These are phyloP conservation scores for Alternaria sp. DNA, from an alignment of 2,329 filamentous ascomycete genomes.

Conservation along the genomic window DNA sequence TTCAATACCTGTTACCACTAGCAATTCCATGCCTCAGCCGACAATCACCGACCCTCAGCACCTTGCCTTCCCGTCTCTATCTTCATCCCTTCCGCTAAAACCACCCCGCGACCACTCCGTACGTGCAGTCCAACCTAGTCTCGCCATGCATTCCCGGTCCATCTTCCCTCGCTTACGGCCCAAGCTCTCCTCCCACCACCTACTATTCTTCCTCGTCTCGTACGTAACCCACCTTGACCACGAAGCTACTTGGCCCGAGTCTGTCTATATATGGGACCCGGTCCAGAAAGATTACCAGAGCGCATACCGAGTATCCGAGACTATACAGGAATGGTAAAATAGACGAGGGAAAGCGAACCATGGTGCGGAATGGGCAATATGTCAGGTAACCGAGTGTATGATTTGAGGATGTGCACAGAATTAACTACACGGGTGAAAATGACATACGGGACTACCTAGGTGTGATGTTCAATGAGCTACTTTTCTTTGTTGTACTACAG, in stretches of 20 bases:
- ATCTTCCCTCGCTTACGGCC: not conserved
- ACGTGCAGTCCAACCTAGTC: not conserved
- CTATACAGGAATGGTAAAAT: not conserved
- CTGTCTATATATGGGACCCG: not conserved
- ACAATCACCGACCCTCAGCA: not conserved
- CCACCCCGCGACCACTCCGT: not conserved
- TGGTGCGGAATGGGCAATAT: not conserved
- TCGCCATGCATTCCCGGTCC: not conserved
- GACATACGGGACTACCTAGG: not conserved
- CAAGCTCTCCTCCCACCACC: not conserved
- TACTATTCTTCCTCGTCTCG: not conserved
- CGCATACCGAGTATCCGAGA: not conserved
- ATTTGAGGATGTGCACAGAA: not conserved
- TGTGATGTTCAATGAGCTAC: not conserved
- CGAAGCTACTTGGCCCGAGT: not conserved
- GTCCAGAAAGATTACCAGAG: not conserved
- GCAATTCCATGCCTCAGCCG: not conserved
- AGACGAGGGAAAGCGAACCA: not conserved
- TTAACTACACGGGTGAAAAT: not conserved
- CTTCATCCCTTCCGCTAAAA: not conserved
- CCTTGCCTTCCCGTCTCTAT: not conserved
- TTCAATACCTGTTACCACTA: slow-evolving; percentile 1
- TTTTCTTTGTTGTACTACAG: not conserved
- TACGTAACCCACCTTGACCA: not conserved
- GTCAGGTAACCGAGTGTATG: not conserved